Evolutionary conservation across 257 asterid species (phyloP), one percentile per base, ranked within the genome.

Genomic region (Knoxia roxburghii): DNA sequence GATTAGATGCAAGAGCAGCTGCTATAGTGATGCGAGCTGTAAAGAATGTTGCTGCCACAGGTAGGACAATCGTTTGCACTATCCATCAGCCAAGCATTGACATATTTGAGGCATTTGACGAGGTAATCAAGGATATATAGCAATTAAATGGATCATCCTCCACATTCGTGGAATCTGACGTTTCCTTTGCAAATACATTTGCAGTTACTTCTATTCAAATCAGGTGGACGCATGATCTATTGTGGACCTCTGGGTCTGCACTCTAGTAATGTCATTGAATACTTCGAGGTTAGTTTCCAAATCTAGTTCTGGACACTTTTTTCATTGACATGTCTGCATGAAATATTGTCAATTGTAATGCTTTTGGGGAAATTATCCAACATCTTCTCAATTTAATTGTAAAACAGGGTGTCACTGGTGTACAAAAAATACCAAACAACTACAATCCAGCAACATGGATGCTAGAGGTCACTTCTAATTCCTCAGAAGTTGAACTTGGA

Each of bases 71-170:
- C 20, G 90, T 84, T 67, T 84, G 87, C 74, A 84, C 90, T 18
- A 84, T 84, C 52, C 90, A 84, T 56, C 90, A 84, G 53, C 90
- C 87, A 20, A 84, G 90, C 51, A 82, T 84, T 10, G 86, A 78
- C 75, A 80, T 84, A 74, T 84, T 84, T 64, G 87, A 84, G 71
- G 77, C 87, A 51, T 84, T 84, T 70, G 90, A 82, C 43, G 57
- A 64, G 68, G 68, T 48, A 29, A 64, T 20, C 45, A 62, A 37
- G 10, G 14, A n/a, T 12, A 5, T 37, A 9, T 37, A 37, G 6
- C 41, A n/a, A 37, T 37, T 37, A 5, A 43, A 43, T 43, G 12
- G 2, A 12, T 43, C 2, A 5, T 46, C 51, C 12, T 46, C 51
- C 2, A 46, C n/a, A 9, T 17, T 46, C 51, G 15, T 12, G 6